A percentile compares a stretch with the other conserved stretches of the same genome.
Evolutionary conservation across 2,329 filamentous ascomycete species (phyloP).

Genomic region (Exophiala calicioides): DNA sequence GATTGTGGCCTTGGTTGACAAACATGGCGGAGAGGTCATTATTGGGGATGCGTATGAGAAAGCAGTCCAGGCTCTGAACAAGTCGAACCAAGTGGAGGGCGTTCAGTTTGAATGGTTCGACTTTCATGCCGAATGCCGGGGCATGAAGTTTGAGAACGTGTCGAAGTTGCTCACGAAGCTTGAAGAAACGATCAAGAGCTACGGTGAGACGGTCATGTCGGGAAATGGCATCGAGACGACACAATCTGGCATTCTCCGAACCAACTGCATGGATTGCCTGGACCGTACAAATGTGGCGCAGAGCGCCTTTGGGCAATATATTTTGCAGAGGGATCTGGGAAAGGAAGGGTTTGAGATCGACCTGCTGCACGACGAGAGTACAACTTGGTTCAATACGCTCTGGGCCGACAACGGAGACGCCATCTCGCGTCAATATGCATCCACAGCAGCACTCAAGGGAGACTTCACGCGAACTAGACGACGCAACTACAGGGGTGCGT

Average conservation of each 20-base stretch:
- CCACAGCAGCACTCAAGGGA: conserved; percentile 91
- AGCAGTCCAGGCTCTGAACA: conserved; percentile 67
- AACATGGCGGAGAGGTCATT: conserved; percentile 75
- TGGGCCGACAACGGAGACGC: conserved; percentile 99
- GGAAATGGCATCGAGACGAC: conserved; percentile 43
- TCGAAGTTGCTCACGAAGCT: conserved; percentile 73
- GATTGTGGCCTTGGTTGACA: conserved; percentile 83
- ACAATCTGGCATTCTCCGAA: conserved; percentile 80
- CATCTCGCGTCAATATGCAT: conserved; percentile 92
- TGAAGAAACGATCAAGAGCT: conserved; percentile 64
- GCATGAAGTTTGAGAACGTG: conserved; percentile 98
- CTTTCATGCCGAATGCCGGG: conserved; percentile 87
- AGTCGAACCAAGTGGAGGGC: conserved; percentile 56
- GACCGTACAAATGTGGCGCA: conserved; percentile 96
- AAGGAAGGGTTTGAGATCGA: conserved; percentile 75
- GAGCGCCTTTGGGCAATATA: conserved; percentile 81
- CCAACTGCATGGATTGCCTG: conserved; percentile 98
- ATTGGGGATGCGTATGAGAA: conserved; percentile 78
- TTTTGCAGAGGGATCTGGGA: conserved; percentile 76
- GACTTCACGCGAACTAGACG: conserved; percentile 88
- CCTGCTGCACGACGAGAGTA: conserved; percentile 73
- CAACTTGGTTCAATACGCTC: conserved; percentile 90
- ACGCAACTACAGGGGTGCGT: conserved; percentile 82
- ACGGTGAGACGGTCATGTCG: conserved; percentile 68
- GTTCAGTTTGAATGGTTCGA: conserved; percentile 94